A percentile compares a stretch with the other conserved stretches of the same genome.
These are phyloP conservation scores for Brasenia schreberi DNA, from an alignment of 164 flowering plant species.

Conservation along the genomic window DNA sequence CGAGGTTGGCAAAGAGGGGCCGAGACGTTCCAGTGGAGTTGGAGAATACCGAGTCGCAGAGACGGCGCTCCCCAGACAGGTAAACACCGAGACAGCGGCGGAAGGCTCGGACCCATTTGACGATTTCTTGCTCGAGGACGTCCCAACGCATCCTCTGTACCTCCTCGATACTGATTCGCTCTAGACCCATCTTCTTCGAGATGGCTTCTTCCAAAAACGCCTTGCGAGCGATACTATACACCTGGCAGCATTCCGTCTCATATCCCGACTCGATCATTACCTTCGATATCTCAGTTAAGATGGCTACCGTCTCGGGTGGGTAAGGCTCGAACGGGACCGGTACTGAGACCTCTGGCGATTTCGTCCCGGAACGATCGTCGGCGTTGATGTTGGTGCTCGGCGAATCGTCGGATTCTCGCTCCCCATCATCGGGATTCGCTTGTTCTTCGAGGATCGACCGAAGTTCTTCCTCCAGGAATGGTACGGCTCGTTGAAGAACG, in stretches of 20 bases:
- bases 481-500: conserved; percentile 45
- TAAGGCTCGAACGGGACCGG: conserved; percentile 24
- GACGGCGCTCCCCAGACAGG: conserved; percentile 74
- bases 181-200: conserved; percentile 24
- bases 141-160: conserved; percentile 67
- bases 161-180: conserved; percentile 54
- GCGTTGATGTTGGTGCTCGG: neutral
- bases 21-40: conserved; percentile 38
- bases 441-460: conserved; percentile 37
- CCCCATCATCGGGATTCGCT: neutral
- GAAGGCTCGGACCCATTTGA: conserved; percentile 58
- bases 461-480: conserved; percentile 54
- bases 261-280: conserved; percentile 53
- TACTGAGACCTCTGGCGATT: conserved; percentile 3
- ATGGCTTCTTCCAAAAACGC: conserved; percentile 28
- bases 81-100: conserved; percentile 47
- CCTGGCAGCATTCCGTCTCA: conserved; percentile 52
- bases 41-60: conserved; percentile 68
- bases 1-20: conserved; percentile 56
- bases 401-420: neutral
- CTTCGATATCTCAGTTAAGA: conserved; percentile 27
- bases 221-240: conserved; percentile 31
- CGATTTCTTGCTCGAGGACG: conserved; percentile 72
- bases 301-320: conserved; percentile 22
- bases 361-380: conserved; percentile 4